These are phyloP conservation scores for Aspergillus ochraceoroseus DNA, from an alignment of 2,329 filamentous ascomycete species.

Conservation along the genomic window DNA sequence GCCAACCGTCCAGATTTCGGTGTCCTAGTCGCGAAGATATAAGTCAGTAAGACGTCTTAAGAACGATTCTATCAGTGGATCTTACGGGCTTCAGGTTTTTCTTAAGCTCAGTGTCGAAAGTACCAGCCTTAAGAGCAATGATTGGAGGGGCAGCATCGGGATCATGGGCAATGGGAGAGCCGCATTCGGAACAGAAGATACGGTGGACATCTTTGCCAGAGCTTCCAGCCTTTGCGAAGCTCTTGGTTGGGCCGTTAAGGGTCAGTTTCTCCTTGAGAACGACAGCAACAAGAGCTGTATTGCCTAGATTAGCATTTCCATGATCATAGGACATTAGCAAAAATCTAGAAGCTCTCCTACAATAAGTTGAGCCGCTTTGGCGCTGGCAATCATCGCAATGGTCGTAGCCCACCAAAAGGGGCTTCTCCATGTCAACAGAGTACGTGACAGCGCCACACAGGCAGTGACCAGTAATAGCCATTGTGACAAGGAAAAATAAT, in stretches of 20 bases:
- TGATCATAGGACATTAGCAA: no score
- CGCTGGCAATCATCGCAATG: conserved; percentile 71
- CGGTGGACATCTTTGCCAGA: conserved; percentile 63
- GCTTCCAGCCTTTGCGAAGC: conserved; percentile 55
- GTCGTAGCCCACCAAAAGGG: conserved; percentile 55
- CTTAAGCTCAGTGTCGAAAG: conserved; percentile 60
- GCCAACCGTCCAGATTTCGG: conserved; percentile 64
- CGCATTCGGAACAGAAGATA: conserved; percentile 65
- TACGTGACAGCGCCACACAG: conserved; percentile 69
- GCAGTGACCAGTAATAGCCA: conserved; percentile 65
- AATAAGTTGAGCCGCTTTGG: conserved; percentile 65
- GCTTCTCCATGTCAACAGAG: conserved; percentile 48
- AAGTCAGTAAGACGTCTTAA: conserved; percentile 14
- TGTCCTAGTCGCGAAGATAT: conserved; percentile 37
- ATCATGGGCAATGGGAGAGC: conserved; percentile 65
- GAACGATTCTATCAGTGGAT: background rate
- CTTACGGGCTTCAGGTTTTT: conserved; percentile 58
- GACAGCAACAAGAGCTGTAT: conserved; percentile 57
- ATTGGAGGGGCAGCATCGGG: conserved; percentile 65
- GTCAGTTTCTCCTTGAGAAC: conserved; percentile 63
- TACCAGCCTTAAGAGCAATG: conserved; percentile 65
- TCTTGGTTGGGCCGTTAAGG: conserved; percentile 61
- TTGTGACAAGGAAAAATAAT: conserved; percentile 36
- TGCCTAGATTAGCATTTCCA: background rate
- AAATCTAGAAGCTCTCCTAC: conserved; percentile 25